A percentile compares a stretch with the other conserved stretches of the same genome.
Conservation (phyloP, 139 green algal species). For the Astrephomene gubernaculifera region DNA sequence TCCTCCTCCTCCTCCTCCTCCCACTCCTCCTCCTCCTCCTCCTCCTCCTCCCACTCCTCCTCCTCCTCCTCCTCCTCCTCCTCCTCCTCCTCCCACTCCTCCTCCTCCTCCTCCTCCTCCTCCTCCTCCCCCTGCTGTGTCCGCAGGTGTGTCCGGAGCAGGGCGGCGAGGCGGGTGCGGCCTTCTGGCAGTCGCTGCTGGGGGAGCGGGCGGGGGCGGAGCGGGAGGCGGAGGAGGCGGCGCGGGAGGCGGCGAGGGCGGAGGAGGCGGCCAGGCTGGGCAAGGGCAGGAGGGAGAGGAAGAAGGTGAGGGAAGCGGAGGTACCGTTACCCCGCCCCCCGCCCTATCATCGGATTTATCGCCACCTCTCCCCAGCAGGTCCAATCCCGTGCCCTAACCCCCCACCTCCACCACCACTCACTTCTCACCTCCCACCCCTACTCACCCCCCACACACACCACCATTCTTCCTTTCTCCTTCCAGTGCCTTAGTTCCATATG, state of each 20-base stretch:
- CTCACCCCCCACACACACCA: no score
- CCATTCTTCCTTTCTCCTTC: neutral
- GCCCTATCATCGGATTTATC: no score
- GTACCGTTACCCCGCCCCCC: no score
- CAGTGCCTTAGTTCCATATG: no score
- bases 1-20: neutral
- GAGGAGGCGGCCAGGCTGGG: conserved; percentile 22
- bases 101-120: neutral
- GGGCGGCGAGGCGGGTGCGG: neutral
- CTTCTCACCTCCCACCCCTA: neutral
- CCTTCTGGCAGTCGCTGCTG: conserved; percentile 58
- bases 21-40: neutral
- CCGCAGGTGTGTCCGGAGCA: conserved; percentile 44
- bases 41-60: neutral
- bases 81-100: neutral
- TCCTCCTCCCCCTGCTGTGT: neutral
- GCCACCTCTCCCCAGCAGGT: no score
- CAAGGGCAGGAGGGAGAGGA: conserved; percentile 34
- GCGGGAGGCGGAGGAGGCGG: neutral
- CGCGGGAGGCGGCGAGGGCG: neutral
- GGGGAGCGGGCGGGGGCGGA: neutral
- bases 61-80: neutral
- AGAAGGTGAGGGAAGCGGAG: neutral
- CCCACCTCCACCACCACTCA: no score
- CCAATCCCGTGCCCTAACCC: no score